phyloP scores from a whole-genome alignment of 148 eudicot genomes.

The Dysphania ambrosioides region DNA sequence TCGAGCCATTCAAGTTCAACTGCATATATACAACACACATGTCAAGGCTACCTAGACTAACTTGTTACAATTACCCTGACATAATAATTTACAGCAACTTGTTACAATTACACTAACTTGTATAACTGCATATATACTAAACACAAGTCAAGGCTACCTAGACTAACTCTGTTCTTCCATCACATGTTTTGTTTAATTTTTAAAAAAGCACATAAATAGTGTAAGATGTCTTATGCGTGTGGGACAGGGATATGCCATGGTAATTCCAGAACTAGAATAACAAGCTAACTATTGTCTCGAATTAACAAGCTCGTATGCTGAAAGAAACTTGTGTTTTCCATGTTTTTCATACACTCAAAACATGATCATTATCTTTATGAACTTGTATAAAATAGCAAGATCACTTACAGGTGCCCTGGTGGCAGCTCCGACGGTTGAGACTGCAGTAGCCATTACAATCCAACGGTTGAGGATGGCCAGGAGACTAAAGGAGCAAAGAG shows the following conservation, averaged over 20 bases:
- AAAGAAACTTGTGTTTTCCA: no score
- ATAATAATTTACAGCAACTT: no score
- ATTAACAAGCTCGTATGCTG: no score
- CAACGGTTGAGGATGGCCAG: not conserved
- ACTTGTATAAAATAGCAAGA: not conserved
- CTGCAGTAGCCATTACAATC: constrained; percentile 59
- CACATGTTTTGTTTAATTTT: no score
- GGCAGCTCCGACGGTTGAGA: constrained; percentile 73
- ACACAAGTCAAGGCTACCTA: no score
- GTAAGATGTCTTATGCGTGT: no score
- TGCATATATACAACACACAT: constrained; percentile 21
- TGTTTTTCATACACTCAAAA: not conserved
- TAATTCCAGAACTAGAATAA: not conserved
- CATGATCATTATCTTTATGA: no score
- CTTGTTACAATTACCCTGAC: not conserved
- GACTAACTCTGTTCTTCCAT: no score
- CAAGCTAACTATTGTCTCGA: no score
- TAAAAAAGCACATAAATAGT: no score
- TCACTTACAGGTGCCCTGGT: constrained; percentile 60
- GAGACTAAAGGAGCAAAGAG: not conserved
- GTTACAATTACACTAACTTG: not conserved
- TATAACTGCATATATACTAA: no score
- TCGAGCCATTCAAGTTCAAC: constrained; percentile 57
- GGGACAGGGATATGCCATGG: no score
- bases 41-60: not conserved